phyloP scores from a whole-genome alignment of 352 stramenopile genomes.

The Thalassiosira delicatula region DNA sequence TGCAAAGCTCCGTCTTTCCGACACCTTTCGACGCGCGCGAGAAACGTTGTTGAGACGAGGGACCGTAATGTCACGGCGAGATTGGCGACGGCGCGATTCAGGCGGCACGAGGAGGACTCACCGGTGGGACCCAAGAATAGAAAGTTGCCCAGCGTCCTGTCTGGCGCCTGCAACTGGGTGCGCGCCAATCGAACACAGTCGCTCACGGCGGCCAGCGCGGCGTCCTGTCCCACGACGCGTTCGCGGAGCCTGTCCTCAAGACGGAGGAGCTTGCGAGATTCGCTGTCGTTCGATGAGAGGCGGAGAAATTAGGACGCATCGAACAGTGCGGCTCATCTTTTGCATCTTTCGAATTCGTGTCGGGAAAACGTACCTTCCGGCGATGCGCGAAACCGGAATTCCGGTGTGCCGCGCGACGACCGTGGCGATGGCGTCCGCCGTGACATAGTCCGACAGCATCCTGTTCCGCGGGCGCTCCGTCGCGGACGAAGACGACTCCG shows the following conservation, averaged over 20 bases:
- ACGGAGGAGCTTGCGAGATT: constrained; percentile 91
- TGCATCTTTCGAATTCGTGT: too few species aligned
- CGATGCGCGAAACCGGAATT: constrained; percentile 90
- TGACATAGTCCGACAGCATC: constrained; percentile 79
- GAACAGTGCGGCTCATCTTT: too few species aligned
- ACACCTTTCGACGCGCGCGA: constrained; percentile 52
- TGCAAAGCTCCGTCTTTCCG: constrained; percentile 95
- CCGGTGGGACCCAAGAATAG: constrained; percentile 91
- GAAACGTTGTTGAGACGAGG: neutral
- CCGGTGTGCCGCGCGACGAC: constrained; percentile 88
- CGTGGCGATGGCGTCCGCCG: constrained; percentile 82
- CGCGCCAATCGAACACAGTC: constrained; percentile 91
- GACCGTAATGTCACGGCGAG: too few species aligned
- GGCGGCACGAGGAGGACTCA: constrained; percentile 25
- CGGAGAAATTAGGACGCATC: too few species aligned
- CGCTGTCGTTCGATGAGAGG: too few species aligned
- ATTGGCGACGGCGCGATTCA: too few species aligned
- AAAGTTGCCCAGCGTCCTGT: constrained; percentile 89
- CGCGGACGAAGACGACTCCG: constrained; percentile 35
- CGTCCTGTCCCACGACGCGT: constrained; percentile 88
- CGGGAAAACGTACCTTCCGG: too few species aligned
- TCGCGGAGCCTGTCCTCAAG: constrained; percentile 89
- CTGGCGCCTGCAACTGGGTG: constrained; percentile 87
- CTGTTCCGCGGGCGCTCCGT: constrained; percentile 38
- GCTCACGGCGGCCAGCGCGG: constrained; percentile 92